A percentile compares a stretch with the other conserved stretches of the same genome.
Conservation (phyloP, 495 filamentous ascomycete species). For the Penicillium odoratum region DNA sequence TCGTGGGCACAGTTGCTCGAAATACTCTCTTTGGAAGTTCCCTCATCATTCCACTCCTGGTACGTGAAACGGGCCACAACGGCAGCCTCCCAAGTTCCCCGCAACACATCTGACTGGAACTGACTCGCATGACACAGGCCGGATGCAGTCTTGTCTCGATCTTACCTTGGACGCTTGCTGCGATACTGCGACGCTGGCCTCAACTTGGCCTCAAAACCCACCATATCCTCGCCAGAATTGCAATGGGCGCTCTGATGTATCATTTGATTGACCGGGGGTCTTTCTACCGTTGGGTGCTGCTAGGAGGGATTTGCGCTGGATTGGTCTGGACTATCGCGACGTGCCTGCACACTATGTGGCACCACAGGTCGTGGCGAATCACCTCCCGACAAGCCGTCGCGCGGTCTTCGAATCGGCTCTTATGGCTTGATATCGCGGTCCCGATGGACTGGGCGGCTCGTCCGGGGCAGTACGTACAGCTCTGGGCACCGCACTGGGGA, state of each 20-base stretch:
- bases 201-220: conserved; percentile 6
- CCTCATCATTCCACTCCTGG: no score
- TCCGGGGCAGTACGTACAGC: conserved; percentile 13
- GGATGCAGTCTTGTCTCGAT: no score
- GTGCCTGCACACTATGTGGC: conserved; percentile 8
- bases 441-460: conserved; percentile 3
- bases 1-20: neutral
- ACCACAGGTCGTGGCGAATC: conserved; percentile 5
- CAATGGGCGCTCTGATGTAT: conserved; percentile 1
- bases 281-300: conserved; percentile 9
- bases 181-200: conserved; percentile 3
- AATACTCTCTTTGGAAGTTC: no score
- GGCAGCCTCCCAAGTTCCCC: no score
- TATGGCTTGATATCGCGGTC: conserved; percentile 12
- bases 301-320: conserved; percentile 4
- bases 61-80: no score
- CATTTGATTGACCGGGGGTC: conserved; percentile 5
- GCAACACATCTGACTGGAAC: no score
- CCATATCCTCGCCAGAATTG: neutral
- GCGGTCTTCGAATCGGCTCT: conserved; percentile 6
- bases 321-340: neutral
- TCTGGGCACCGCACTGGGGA: conserved; percentile 10
- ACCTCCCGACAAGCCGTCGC: neutral
- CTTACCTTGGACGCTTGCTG: conserved; percentile 10
- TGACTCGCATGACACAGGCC: no score